Conservation (phyloP, 768 basidiomycete genomes). For the Leccinellum luteum region DNA sequence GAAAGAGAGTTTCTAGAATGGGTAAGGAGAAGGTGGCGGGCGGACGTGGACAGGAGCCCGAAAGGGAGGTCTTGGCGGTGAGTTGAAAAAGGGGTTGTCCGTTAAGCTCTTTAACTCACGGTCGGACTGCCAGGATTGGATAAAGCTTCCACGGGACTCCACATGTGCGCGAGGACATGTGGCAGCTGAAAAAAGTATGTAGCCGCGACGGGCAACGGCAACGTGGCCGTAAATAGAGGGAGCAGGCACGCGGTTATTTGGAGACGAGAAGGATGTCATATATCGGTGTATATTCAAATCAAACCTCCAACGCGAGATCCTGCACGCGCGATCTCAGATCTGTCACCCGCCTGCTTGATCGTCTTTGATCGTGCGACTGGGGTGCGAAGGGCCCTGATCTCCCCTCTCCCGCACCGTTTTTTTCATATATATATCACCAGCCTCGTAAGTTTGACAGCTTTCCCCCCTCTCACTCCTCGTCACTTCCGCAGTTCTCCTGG, state of each 20-base stretch:
- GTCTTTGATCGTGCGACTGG: conserved; percentile 63
- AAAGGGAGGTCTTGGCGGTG: conserved; percentile 18
- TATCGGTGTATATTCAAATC: conserved; percentile 38
- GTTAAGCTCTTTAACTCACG: conserved; percentile 45
- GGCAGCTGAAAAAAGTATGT: conserved; percentile 33
- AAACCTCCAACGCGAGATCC: conserved; percentile 41
- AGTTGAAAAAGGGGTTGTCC: conserved; percentile 31
- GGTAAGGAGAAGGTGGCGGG: background rate
- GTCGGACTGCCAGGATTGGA: conserved; percentile 25
- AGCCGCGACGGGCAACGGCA: conserved; percentile 45
- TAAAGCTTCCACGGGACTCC: conserved; percentile 38
- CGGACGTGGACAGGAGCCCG: conserved; percentile 12
- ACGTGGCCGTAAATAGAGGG: conserved; percentile 39
- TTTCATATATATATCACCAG: conserved; percentile 58
- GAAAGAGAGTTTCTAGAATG: conserved; percentile 2
- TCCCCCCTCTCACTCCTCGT: conserved; percentile 47
- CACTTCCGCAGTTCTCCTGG: conserved; percentile 30
- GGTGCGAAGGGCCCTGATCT: conserved; percentile 42
- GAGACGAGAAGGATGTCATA: conserved; percentile 36
- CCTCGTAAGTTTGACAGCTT: conserved; percentile 42
- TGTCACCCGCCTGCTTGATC: conserved; percentile 43
- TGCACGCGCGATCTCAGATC: conserved; percentile 36
- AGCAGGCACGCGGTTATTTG: conserved; percentile 59
- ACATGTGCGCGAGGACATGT: conserved; percentile 36
- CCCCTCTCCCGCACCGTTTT: conserved; percentile 37